Percentiles rank a stretch among this genome's conserved stretches.
phyloP scores from a whole-genome alignment of 108 stramenopile genomes.

The Pseudonitzschia delicatissima region DNA sequence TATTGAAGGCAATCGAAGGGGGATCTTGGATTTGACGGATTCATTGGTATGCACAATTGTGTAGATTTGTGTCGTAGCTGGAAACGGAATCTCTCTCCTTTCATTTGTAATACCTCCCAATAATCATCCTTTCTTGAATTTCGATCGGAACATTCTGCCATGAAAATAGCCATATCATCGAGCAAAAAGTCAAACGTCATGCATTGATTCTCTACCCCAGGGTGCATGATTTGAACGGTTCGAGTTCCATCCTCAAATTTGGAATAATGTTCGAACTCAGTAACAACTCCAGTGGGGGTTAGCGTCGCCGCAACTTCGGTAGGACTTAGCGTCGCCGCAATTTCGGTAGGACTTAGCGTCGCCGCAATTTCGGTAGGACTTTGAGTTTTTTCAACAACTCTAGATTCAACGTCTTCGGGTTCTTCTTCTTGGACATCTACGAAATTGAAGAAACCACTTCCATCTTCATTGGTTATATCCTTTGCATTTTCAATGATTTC shows the following conservation, averaged over 20 bases:
- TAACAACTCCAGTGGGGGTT: no score
- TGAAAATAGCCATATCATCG: neutral
- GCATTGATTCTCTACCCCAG: neutral
- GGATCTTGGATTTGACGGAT: slow-evolving; percentile 15
- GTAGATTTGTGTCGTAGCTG: slow-evolving; percentile 17
- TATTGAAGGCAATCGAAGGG: slow-evolving; percentile 14
- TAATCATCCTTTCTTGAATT: neutral
- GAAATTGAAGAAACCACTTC: no score
- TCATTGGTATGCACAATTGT: slow-evolving; percentile 22
- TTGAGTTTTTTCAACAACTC: no score
- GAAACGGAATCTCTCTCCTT: neutral
- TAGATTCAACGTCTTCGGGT: slow-evolving; percentile 24
- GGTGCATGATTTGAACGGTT: slow-evolving; percentile 7
- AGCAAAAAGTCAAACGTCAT: slow-evolving; percentile 2
- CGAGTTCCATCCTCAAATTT: no score
- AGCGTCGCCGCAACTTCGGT: no score
- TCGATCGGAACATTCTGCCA: slow-evolving; percentile 8
- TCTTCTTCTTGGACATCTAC: slow-evolving; percentile 19
- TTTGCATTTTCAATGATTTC: slow-evolving; percentile 5
- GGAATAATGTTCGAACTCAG: no score
- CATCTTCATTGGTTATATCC: slow-evolving; percentile 16
- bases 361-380: slow-evolving; percentile 36
- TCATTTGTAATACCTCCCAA: slow-evolving; percentile 16
- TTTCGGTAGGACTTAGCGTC: slow-evolving; percentile 18
- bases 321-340: slow-evolving; percentile 1